phyloP scores from a whole-genome alignment of 2,329 filamentous ascomycete genomes.

The Clonostachys rosea region DNA sequence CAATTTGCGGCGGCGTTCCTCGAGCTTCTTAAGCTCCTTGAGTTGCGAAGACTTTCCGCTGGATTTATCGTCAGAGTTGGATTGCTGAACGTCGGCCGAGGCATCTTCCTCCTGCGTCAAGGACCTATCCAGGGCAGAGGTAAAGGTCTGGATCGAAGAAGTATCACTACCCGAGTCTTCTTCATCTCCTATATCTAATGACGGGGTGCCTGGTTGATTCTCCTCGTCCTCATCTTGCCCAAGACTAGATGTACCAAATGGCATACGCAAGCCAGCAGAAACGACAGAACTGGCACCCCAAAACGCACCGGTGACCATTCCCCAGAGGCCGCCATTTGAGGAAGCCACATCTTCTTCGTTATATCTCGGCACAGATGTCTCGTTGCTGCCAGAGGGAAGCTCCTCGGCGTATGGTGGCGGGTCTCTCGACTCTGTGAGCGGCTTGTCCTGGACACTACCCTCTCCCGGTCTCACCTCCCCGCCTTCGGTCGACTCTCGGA shows the following conservation, averaged over 20 bases:
- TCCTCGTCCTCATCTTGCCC: constrained; percentile 13
- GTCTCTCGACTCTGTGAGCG: background rate
- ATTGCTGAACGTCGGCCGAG: constrained; percentile 14
- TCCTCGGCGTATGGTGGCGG: background rate
- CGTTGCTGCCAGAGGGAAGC: background rate
- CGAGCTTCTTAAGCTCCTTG: constrained; percentile 61
- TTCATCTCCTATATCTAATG: constrained; percentile 17
- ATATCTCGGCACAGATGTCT: background rate
- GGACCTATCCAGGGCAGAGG: constrained; percentile 37
- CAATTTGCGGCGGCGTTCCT: constrained; percentile 55
- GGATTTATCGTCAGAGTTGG: constrained; percentile 28
- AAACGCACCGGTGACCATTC: constrained; percentile 49
- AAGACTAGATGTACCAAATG: constrained; percentile 17
- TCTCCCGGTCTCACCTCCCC: background rate
- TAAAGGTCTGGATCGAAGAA: constrained; percentile 42
- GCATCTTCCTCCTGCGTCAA: constrained; percentile 18
- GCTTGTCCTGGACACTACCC: background rate
- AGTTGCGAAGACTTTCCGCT: constrained; percentile 30
- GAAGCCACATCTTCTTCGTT: background rate
- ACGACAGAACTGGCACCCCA: constrained; percentile 43
- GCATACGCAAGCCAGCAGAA: constrained; percentile 23
- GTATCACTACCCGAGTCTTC: constrained; percentile 29
- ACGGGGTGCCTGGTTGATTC: background rate
- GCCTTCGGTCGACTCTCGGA: background rate
- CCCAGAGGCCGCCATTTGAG: constrained; percentile 44